Base-by-base conservation (phyloP, 306 rosid species). In the Canavalia gladiata region DNA sequence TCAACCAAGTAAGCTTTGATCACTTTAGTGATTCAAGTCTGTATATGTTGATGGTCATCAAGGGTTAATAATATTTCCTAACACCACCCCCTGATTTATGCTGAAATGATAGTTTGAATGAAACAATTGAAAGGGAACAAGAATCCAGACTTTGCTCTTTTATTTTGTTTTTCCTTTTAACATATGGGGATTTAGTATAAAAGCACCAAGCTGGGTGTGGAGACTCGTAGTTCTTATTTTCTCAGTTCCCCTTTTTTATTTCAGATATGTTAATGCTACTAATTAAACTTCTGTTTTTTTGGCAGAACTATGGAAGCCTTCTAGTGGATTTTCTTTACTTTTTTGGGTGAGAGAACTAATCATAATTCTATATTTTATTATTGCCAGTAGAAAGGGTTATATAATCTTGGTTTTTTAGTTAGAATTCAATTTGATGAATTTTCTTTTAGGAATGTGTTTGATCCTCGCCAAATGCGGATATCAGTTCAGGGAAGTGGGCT, bases 401-500 rank as follows among this genome's bases (percentile, higher is more conserved):
- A 52, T 63, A 51, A n/a, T 64, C 37, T 29, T 63, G 29, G 7
- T 10, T 60, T 56, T 58, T 69, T 65, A 55, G 62, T 31, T 51
- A 58, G 12, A 69, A 63, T 12, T 57, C 47, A 65, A 42, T 55
- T 74, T 47, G 37, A 43, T 63, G 54, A 42, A 66, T 84, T 78
- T 72, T 78, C 71, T 62, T 82, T 65, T 84, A 95, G 99, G 90
- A 87, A 95, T 86, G 90, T 95, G 80, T 95, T 92, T 89, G 99
- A 91, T 86, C 99, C 99, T 70, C 97, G 99, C 25, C 97, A 92
- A 74, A 92, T 95, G 95, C 95, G 99, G 33, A 88, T 93, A 80
- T 91, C 97, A 33, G 95, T 95, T n/a, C 95, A 92, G 86, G 99
- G 99, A 75, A 95, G 97, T 86, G 99, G 97, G 76, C 86, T 95